Percentiles rank a stretch among this genome's conserved stretches.
phyloP scores from a whole-genome alignment of 2,329 filamentous ascomycete species.

The Monosporascus sp. region DNA sequence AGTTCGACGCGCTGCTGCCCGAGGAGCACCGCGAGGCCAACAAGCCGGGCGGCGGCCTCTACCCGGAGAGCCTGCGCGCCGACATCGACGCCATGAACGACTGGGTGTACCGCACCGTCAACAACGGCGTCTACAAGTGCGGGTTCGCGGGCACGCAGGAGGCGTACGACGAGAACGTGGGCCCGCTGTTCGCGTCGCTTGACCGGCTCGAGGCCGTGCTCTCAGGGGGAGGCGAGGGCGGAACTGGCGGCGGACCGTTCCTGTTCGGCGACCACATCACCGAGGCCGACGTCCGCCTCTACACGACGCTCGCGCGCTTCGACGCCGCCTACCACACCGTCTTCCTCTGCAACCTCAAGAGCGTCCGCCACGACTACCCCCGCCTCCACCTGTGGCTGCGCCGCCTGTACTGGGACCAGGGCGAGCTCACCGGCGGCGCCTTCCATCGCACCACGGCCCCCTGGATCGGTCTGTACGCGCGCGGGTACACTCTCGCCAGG shows the following conservation, averaged over 20 bases:
- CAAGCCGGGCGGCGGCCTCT: slow-evolving; percentile 49
- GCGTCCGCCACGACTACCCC: slow-evolving; percentile 61
- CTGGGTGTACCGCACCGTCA: slow-evolving; percentile 57
- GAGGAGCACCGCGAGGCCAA: slow-evolving; percentile 47
- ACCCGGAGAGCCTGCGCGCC: slow-evolving; percentile 44
- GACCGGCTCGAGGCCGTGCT: slow-evolving; percentile 55
- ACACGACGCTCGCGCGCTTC: slow-evolving; percentile 62
- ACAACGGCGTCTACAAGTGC: slow-evolving; percentile 47
- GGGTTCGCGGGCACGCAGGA: slow-evolving; percentile 64
- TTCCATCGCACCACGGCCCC: slow-evolving; percentile 67
- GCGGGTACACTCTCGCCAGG: slow-evolving; percentile 23
- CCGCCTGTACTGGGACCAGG: slow-evolving; percentile 63
- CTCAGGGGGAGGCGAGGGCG: slow-evolving; percentile 34
- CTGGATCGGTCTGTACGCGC: slow-evolving; percentile 27
- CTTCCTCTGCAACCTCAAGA: slow-evolving; percentile 60
- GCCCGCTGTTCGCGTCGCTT: slow-evolving; percentile 57
- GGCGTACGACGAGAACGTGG: slow-evolving; percentile 59
- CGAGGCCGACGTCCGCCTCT: slow-evolving; percentile 65
- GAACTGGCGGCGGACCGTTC: slow-evolving; percentile 40
- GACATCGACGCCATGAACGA: slow-evolving; percentile 63
- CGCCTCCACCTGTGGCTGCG: slow-evolving; percentile 64
- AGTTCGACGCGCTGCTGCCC: slow-evolving; percentile 60
- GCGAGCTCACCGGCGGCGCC: slow-evolving; percentile 41
- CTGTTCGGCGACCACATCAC: slow-evolving; percentile 59
- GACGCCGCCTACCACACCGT: slow-evolving; percentile 65